These are phyloP conservation scores for Suhomyces terraborum DNA, from an alignment of 1,139 yeast species.

Conservation along the genomic window DNA sequence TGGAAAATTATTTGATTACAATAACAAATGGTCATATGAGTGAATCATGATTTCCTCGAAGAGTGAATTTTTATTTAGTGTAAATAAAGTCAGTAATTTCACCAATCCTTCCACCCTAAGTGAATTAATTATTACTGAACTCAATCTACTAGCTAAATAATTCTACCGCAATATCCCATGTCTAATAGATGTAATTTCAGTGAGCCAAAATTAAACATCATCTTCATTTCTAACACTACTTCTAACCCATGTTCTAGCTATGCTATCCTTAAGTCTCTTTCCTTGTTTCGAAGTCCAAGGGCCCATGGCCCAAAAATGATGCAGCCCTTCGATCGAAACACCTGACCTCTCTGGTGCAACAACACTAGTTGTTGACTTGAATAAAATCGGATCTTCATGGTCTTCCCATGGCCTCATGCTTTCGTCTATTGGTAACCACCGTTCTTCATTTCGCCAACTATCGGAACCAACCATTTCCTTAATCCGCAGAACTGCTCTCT, in stretches of 20 bases:
- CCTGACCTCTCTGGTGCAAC: neutral
- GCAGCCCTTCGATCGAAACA: constrained; percentile 47
- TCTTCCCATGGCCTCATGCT: constrained; percentile 65
- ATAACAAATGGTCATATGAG: no score
- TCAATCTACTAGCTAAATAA: no score
- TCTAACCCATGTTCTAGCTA: constrained; percentile 53
- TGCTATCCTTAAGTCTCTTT: constrained; percentile 49
- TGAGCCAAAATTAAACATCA: neutral
- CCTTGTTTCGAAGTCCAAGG: constrained; percentile 55
- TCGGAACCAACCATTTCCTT: constrained; percentile 65
- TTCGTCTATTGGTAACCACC: constrained; percentile 59
- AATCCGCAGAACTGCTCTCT: constrained; percentile 68
- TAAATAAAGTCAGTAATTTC: no score
- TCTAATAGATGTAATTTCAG: neutral
- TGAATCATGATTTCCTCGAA: no score
- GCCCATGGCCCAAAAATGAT: constrained; percentile 71
- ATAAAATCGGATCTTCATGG: neutral
- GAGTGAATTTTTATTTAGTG: no score
- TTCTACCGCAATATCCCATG: no score
- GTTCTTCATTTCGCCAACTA: constrained; percentile 48
- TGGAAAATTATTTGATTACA: no score
- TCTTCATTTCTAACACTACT: constrained; percentile 16
- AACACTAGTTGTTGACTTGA: neutral
- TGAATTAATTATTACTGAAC: no score
- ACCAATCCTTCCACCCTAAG: no score